A percentile compares a stretch with the other conserved stretches of the same genome.
Evolutionary conservation across 2,329 filamentous ascomycete genomes (phyloP).

Genomic region (Colletotrichum godetiae): DNA sequence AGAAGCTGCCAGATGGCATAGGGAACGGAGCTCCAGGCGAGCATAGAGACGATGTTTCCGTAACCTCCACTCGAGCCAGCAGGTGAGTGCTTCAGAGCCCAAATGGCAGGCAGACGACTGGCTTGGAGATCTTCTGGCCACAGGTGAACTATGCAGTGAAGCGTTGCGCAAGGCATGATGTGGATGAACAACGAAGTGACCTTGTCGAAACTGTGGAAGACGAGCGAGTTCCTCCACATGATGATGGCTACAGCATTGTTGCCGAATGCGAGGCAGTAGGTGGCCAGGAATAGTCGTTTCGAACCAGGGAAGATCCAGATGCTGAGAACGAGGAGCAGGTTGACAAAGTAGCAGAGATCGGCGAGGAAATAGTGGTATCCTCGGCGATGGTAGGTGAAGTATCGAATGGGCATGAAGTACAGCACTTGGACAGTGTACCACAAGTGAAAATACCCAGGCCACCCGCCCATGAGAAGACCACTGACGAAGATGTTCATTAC

Average conservation of each 20-base stretch:
- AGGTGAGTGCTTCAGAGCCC: slow-evolving; percentile 77
- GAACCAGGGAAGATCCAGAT: slow-evolving; percentile 93
- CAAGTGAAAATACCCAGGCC: slow-evolving; percentile 85
- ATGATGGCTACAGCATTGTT: slow-evolving; percentile 98
- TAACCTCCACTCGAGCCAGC: slow-evolving; percentile 85
- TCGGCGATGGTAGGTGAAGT: slow-evolving; percentile 88
- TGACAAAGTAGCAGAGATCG: slow-evolving; percentile 98
- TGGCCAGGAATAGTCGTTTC: slow-evolving; percentile 90
- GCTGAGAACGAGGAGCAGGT: slow-evolving; percentile 82
- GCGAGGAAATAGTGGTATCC: slow-evolving; percentile 98
- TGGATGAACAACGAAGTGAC: slow-evolving; percentile 99
- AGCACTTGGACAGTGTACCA: slow-evolving; percentile 91
- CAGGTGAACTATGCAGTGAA: slow-evolving; percentile 93
- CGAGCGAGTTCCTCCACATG: slow-evolving; percentile 98
- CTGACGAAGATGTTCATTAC: slow-evolving; percentile 98
- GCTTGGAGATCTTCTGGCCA: slow-evolving; percentile 73
- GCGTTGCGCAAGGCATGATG: slow-evolving; percentile 95
- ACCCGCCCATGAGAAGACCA: slow-evolving; percentile 90
- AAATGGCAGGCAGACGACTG: slow-evolving; percentile 84
- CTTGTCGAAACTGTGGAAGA: slow-evolving; percentile 99
- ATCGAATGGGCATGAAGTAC: slow-evolving; percentile 98
- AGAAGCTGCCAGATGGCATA: slow-evolving; percentile 92
- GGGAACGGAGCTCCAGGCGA: slow-evolving; percentile 92
- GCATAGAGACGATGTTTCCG: slow-evolving; percentile 82
- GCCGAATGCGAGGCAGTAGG: slow-evolving; percentile 92